phyloP scores from a whole-genome alignment of 768 basidiomycete genomes.

The Suillus clintonianus region DNA sequence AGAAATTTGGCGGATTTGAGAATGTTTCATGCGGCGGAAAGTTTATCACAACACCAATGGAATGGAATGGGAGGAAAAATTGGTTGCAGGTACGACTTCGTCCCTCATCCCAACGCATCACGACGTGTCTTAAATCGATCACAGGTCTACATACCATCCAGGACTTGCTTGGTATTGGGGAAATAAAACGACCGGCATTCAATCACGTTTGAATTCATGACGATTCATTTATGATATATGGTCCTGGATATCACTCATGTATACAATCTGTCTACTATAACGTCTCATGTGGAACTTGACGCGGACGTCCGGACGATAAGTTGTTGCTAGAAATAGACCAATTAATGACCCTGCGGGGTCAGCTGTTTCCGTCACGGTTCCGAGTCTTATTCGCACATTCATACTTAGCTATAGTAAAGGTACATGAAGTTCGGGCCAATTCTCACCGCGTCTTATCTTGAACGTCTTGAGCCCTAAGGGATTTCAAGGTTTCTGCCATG shows the following conservation, averaged over 20 bases:
- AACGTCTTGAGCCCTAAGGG: not conserved
- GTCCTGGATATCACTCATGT: not conserved
- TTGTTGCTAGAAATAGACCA: not conserved
- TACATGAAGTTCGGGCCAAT: not conserved
- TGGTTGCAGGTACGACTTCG: slow-evolving; percentile 80
- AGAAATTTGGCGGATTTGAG: slow-evolving; percentile 86
- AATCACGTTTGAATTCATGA: not conserved
- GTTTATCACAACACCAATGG: slow-evolving; percentile 81
- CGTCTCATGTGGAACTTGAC: not conserved
- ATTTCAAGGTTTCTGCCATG: slow-evolving; percentile 14
- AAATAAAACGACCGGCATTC: slow-evolving; percentile 9
- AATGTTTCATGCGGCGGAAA: slow-evolving; percentile 65
- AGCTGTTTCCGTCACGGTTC: not conserved
- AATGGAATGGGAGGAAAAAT: slow-evolving; percentile 93
- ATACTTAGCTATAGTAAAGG: not conserved
- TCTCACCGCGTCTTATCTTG: not conserved
- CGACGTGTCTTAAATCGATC: slow-evolving; percentile 3
- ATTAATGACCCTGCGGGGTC: not conserved
- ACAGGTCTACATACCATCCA: slow-evolving; percentile 33
- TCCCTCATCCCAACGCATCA: slow-evolving; percentile 4
- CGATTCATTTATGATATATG: not conserved
- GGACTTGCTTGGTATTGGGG: slow-evolving; percentile 32
- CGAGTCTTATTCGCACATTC: not conserved
- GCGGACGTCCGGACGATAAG: too few relatives aligned
- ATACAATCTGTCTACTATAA: not conserved